Evolutionary conservation across 2,329 filamentous ascomycete species (phyloP).

Genomic region (Diaporthe sp.): DNA sequence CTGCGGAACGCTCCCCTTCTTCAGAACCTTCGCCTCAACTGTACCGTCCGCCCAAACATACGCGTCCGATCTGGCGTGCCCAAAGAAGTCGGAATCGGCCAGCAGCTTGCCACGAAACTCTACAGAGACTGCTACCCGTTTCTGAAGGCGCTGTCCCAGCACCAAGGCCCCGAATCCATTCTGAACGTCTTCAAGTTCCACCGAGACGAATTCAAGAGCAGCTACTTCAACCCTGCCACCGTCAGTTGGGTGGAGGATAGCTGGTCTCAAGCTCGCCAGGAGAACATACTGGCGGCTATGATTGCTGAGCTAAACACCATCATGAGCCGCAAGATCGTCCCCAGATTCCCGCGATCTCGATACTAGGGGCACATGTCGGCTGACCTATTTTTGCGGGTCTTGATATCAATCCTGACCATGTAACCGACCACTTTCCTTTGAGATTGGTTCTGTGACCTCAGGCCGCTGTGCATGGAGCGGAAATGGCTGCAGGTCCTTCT

Average conservation of each 20-base stretch:
- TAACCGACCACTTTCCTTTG: no score
- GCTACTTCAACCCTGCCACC: neutral
- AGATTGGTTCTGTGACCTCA: no score
- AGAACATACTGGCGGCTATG: neutral
- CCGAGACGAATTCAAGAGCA: neutral
- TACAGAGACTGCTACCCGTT: slow-evolving; percentile 14
- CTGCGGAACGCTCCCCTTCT: neutral
- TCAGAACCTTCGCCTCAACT: slow-evolving; percentile 9
- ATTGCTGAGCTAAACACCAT: neutral
- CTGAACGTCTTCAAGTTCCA: neutral
- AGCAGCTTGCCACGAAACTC: neutral
- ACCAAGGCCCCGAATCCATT: neutral
- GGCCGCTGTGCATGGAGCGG: no score
- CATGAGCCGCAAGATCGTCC: neutral
- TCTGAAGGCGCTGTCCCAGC: neutral
- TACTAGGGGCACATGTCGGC: neutral
- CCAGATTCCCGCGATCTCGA: neutral
- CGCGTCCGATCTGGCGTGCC: neutral
- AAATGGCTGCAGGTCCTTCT: no score
- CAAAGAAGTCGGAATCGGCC: neutral
- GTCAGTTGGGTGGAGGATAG: neutral
- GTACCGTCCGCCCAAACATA: neutral
- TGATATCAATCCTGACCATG: no score
- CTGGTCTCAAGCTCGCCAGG: neutral
- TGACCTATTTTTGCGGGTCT: neutral